These are phyloP conservation scores for Mortierella claussenii DNA, from an alignment of 192 early-diverging fungal species.

Conservation along the genomic window DNA sequence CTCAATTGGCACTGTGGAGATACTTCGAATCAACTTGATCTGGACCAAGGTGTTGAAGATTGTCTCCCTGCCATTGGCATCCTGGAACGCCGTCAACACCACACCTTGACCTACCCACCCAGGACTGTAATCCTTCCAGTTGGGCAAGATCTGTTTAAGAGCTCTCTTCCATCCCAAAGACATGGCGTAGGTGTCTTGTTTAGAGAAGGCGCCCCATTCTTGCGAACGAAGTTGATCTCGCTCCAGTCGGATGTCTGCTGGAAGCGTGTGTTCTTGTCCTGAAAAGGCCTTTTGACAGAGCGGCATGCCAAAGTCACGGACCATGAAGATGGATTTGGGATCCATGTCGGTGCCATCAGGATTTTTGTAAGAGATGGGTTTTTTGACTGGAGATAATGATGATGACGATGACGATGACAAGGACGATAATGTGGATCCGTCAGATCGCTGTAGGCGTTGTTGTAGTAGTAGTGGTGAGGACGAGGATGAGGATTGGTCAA, in stretches of 20 bases:
- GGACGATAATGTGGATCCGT: background rate
- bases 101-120: constrained; percentile 50
- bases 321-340: constrained; percentile 28
- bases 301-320: constrained; percentile 31
- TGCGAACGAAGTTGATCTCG: constrained; percentile 7
- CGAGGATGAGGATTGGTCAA: constrained; percentile 6
- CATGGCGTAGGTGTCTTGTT: constrained; percentile 11
- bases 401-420: too few relatives aligned
- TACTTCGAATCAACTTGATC: constrained; percentile 41
- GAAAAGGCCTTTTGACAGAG: constrained; percentile 17
- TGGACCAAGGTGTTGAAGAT: constrained; percentile 25
- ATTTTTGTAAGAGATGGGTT: constrained; percentile 21
- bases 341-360: constrained; percentile 44
- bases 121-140: constrained; percentile 30
- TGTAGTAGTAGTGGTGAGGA: background rate
- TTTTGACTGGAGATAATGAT: constrained; percentile 1
- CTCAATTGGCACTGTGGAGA: constrained; percentile 47
- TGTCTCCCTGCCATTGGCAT: constrained; percentile 15
- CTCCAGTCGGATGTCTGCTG: constrained; percentile 12
- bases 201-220: background rate
- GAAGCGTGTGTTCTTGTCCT: background rate
- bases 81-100: constrained; percentile 22
- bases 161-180: constrained; percentile 33
- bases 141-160: constrained; percentile 31
- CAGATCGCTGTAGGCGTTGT: background rate